Base-by-base conservation (phyloP, 1,139 yeast genomes). In the Candida smagusa region DNA sequence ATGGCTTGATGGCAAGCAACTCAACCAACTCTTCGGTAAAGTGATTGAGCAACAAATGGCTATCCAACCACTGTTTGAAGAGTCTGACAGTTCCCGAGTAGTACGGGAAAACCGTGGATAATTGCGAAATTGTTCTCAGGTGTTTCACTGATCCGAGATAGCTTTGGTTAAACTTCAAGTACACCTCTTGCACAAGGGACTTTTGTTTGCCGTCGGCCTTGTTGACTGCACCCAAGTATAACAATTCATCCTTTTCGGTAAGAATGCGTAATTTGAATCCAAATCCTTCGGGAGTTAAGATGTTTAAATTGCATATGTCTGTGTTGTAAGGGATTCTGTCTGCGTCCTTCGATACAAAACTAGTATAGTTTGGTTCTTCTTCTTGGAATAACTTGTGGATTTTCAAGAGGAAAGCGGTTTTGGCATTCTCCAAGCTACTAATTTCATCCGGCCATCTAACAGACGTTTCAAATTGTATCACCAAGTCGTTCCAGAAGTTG, bases 381-480 rank as follows among this genome's bases (percentile, higher is more conserved):
- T 66, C 59, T 12, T 27, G 13, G 39, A 89, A 49, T 21, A 68
- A 59, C 40, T 86, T 88, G 44, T 78, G 74, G 12, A 90, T 76
- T 50, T 85, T 84, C 36, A 94, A 59, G 49, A 92, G 65, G 49
- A 94, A 87, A 6, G 97, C 98, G 28, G 92, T 76, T 56, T 94
- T 94, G 12, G 96, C 85, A 52, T 84, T 82, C 56, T 92, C 98
- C 41, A 89, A 66, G 1, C 97, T 90, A 27, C 72, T 66, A 4
- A 88, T 58, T 58, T 92, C 96, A 60, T 87, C 96, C 1, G 99
- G 98, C 99, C 98, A 94, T 58, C 81, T 80, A n/a, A 80, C 73
- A 2, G 96, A 85, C 3, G 86, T 70, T 63, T 94, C 98, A 59
- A 94, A 88, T 59, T 89, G 96, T 33, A 94, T 60, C 9, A 90